Conservation (phyloP, 2,329 filamentous ascomycete genomes). For the Aplosporella prunicola region DNA sequence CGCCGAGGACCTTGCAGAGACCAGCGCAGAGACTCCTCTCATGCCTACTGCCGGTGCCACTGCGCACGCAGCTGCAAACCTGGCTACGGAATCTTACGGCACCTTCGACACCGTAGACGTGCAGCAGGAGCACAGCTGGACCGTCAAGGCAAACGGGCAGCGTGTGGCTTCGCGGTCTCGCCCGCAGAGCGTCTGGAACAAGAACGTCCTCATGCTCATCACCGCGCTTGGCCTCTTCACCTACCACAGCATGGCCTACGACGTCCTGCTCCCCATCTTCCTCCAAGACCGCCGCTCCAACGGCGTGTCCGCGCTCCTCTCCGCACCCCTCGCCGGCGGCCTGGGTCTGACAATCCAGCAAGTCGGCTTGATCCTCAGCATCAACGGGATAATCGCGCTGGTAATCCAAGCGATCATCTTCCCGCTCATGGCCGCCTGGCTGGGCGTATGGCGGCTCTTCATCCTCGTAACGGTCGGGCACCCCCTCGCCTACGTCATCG, state of each 20-base stretch:
- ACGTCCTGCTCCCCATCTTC: constrained; percentile 86
- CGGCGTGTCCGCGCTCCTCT: constrained; percentile 21
- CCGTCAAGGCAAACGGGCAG: constrained; percentile 38
- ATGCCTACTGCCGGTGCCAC: constrained; percentile 66
- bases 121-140: constrained; percentile 45
- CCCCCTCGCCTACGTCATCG: constrained; percentile 57
- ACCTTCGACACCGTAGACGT: constrained; percentile 55
- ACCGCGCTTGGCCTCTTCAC: constrained; percentile 83
- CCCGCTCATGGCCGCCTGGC: constrained; percentile 50
- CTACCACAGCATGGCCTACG: constrained; percentile 92
- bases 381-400: constrained; percentile 63
- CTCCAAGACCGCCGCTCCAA: constrained; percentile 62
- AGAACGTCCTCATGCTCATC: constrained; percentile 63
- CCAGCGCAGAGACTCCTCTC: constrained; percentile 58
- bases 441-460: constrained; percentile 61
- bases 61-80: constrained; percentile 61
- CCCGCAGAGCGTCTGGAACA: constrained; percentile 14
- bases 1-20: constrained; percentile 29
- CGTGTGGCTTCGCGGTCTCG: constrained; percentile 20
- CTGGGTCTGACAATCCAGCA: constrained; percentile 56
- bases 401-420: constrained; percentile 65
- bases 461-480: constrained; percentile 56
- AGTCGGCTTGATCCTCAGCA: constrained; percentile 58
- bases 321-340: constrained; percentile 43
- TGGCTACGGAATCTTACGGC: constrained; percentile 71